phyloP scores from a whole-genome alignment of 306 rosid species.

The Vigna nakashimae region DNA sequence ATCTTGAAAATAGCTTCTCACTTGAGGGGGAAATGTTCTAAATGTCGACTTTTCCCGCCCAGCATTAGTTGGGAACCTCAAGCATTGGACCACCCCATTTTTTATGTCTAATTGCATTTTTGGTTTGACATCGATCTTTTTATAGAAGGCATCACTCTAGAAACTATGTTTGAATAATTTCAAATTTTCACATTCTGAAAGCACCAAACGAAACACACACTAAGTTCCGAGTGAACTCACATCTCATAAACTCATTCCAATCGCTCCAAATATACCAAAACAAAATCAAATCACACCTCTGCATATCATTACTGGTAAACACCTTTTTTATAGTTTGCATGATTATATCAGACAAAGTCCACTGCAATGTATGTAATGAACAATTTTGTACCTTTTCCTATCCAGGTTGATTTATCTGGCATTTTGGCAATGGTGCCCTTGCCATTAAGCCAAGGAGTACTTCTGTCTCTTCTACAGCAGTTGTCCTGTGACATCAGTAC shows the following conservation, averaged over 20 bases:
- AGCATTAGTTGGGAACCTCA: background rate
- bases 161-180: too few relatives aligned
- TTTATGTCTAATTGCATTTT: too few relatives aligned
- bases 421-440: constrained; percentile 62
- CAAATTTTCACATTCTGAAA: too few relatives aligned
- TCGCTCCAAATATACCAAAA: background rate
- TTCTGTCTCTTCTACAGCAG: constrained; percentile 76
- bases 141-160: too few relatives aligned
- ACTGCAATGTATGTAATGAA: constrained; percentile 11
- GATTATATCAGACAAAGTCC: constrained; percentile 27
- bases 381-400: constrained; percentile 31
- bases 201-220: too few relatives aligned
- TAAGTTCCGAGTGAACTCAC: background rate
- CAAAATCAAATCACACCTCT: background rate
- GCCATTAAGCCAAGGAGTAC: constrained; percentile 80
- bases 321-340: constrained; percentile 12
- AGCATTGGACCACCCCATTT: too few relatives aligned
- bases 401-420: constrained; percentile 67
- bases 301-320: constrained; percentile 27
- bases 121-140: too few relatives aligned
- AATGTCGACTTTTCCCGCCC: background rate
- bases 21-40: background rate
- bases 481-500: constrained; percentile 60
- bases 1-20: background rate
- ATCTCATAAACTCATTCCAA: constrained; percentile 18